Conservation (phyloP, 441 rosid genomes). For the Jatropha podagrica region DNA sequence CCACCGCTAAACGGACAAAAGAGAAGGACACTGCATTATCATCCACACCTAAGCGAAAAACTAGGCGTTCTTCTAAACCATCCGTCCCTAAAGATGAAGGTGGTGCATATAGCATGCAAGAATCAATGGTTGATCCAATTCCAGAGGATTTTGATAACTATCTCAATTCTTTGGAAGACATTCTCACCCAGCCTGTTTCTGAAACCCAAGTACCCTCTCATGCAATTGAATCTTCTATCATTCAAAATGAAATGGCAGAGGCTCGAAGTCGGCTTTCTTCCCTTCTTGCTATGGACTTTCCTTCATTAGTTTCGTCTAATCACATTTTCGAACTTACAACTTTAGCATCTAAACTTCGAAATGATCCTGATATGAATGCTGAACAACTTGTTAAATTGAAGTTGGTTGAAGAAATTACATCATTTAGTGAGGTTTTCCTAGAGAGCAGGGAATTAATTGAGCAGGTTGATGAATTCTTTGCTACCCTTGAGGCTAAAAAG, state of each 20-base stretch:
- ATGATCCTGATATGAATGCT: conserved; percentile 50
- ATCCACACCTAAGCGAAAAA: conserved; percentile 34
- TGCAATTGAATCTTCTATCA: conserved; percentile 25
- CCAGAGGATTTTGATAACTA: conserved; percentile 71
- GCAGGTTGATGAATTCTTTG: conserved; percentile 51
- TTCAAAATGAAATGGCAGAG: conserved; percentile 57
- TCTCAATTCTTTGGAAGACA: conserved; percentile 58
- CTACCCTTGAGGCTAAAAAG: conserved; percentile 54
- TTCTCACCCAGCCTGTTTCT: conserved; percentile 45
- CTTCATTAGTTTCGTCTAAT: conserved; percentile 43
- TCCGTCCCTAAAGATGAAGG: conserved; percentile 15
- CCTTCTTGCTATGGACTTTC: conserved; percentile 53
- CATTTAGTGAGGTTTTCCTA: conserved; percentile 54
- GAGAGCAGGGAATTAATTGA: conserved; percentile 53
- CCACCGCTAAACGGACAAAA: conserved; percentile 24
- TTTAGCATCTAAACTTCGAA: conserved; percentile 52
- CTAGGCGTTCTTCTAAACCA: conserved; percentile 37
- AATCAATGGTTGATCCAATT: conserved; percentile 24
- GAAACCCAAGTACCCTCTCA: conserved; percentile 24
- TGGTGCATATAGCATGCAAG: conserved; percentile 24
- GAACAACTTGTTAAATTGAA: conserved; percentile 71
- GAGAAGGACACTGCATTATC: conserved; percentile 24
- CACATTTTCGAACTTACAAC: conserved; percentile 45
- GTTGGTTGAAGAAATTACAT: conserved; percentile 64
- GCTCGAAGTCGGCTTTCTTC: conserved; percentile 58